Evolutionary conservation across 345 rosid genomes (phyloP).

Genomic region (Brassica incana): DNA sequence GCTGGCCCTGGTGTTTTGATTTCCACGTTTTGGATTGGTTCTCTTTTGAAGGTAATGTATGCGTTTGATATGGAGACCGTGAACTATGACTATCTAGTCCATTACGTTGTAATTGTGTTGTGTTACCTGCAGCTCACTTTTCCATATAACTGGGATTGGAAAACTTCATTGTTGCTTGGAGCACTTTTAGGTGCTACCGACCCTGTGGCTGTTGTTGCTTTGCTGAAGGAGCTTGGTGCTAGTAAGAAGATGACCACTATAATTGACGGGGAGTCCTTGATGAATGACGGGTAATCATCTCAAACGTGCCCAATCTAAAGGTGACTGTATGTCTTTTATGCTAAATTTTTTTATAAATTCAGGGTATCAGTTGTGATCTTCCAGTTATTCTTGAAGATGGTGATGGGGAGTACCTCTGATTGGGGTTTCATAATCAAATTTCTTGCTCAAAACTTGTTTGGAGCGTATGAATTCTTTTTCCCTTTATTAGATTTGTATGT

Average conservation of each 20-base stretch:
- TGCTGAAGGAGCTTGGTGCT: constrained; percentile 88
- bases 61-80: background rate
- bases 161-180: constrained; percentile 84
- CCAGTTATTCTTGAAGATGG: constrained; percentile 83
- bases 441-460: constrained; percentile 65
- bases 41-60: constrained; percentile 68
- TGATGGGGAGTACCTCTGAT: constrained; percentile 60
- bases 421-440: constrained; percentile 63
- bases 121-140: constrained; percentile 62
- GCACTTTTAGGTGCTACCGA: constrained; percentile 95
- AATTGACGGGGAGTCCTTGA: constrained; percentile 94
- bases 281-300: constrained; percentile 85
- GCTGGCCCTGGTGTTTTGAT: constrained; percentile 96
- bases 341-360: constrained; percentile 29
- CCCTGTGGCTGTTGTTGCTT: constrained; percentile 96
- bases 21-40: constrained; percentile 79
- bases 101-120: background rate
- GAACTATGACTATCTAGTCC: background rate
- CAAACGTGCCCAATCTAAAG: background rate
- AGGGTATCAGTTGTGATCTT: constrained; percentile 92
- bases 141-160: constrained; percentile 93
- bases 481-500: constrained; percentile 1
- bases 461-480: constrained; percentile 67
- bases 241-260: constrained; percentile 89
- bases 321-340: background rate